These are phyloP conservation scores for Suhomyces faveliae DNA, from an alignment of 805 yeast genomes.

Conservation along the genomic window DNA sequence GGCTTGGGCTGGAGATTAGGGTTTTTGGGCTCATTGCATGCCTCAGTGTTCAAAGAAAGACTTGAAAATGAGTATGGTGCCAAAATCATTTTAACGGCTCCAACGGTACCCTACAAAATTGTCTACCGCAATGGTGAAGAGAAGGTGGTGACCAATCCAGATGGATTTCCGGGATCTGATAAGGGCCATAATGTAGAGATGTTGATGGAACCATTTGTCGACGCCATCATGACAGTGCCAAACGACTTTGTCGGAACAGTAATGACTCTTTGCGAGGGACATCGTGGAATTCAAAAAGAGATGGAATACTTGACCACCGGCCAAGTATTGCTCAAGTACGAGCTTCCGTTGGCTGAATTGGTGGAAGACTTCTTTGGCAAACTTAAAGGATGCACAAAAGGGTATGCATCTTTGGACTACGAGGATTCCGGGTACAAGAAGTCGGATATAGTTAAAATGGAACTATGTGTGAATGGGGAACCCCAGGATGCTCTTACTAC, in stretches of 20 bases:
- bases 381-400: constrained; percentile 83
- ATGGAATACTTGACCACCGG: constrained; percentile 74
- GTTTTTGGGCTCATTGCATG: constrained; percentile 90
- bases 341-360: constrained; percentile 80
- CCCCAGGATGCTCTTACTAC: constrained; percentile 91
- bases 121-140: constrained; percentile 65
- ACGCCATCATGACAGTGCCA: constrained; percentile 87
- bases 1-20: constrained; percentile 99
- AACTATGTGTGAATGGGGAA: constrained; percentile 82
- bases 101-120: constrained; percentile 90
- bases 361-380: constrained; percentile 96
- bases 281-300: constrained; percentile 81
- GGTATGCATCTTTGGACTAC: constrained; percentile 92
- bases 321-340: constrained; percentile 77
- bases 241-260: constrained; percentile 85
- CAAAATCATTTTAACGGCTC: constrained; percentile 86
- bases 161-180: constrained; percentile 76
- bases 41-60: constrained; percentile 90
- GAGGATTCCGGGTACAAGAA: constrained; percentile 87
- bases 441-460: constrained; percentile 82
- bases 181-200: constrained; percentile 48
- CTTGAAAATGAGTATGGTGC: constrained; percentile 94
- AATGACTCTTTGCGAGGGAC: constrained; percentile 79
- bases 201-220: constrained; percentile 82
- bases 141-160: constrained; percentile 79